Evolutionary conservation across 2,329 filamentous ascomycete genomes (phyloP), one percentile per base, ranked within the genome.

Genomic region (Tolypocladium tropicale): DNA sequence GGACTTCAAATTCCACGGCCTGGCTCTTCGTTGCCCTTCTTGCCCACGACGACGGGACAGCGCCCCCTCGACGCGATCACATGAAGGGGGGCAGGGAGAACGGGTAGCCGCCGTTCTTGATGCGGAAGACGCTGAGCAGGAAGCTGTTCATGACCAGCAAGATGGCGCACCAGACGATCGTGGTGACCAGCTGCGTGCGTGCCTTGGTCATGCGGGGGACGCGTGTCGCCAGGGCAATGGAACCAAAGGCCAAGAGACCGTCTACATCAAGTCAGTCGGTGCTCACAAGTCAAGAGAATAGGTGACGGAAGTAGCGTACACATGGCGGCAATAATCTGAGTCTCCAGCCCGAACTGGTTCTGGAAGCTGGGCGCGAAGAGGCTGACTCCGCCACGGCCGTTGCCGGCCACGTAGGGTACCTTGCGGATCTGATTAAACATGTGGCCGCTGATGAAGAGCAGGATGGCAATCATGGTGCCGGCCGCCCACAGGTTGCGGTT

Each of bases 341-440:
- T 96, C 75, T 99, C 94, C 64, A 99, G 77, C 16, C 94, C 94
- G 66, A 87, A 91, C 70, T 99, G 94, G 70, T 85, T 96, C 71
- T 93, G 90, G 74, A 99, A 99, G 1, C 94, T 93, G 41, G 81
- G 80, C 4, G 93, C 90, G 72, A 99, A 94, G 72, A 97, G 97
- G 67, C 75, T 89, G 59, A 99, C 83, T 6, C 91, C 91, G 21
- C 94, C 94, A 55, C 82, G 84, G 39, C 90, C 90, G 68, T 97
- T 85, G 46, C 88, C 89, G 46, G 85, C 80, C 34, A 97, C 90
- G 65, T 99, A 99, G 3, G 94, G 94, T 3, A 95, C 90, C 71
- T 94, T 93, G 64, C 95, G 84, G 68, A 99, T 99, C 68, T 96
- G 92, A 73, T 97, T 99, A 81, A 95, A 99, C 95, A 99, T 99